Conservation (phyloP, 257 asterid species). For the Solanum dulcamara region DNA sequence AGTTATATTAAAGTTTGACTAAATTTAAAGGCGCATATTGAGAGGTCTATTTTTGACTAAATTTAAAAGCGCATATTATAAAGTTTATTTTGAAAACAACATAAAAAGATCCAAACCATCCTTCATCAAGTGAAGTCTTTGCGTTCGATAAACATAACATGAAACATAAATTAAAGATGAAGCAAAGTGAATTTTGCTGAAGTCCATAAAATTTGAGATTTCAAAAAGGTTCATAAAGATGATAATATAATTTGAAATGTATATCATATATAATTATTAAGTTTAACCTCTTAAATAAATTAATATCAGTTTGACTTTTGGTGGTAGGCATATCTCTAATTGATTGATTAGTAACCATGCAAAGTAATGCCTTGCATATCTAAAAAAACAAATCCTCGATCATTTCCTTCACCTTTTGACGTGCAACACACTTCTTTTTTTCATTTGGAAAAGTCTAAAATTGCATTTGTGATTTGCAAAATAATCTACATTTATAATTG, state of each 20-base stretch:
- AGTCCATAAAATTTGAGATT: neutral
- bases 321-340: neutral
- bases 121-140: neutral
- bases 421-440: neutral
- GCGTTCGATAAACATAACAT: neutral
- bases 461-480: neutral
- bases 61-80: neutral
- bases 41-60: no score
- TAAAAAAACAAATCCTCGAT: neutral
- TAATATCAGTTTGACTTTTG: neutral
- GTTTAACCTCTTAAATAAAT: neutral
- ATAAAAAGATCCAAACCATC: neutral
- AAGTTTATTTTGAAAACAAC: accelerated
- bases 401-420: neutral
- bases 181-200: neutral
- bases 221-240: no score
- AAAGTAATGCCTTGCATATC: neutral
- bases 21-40: neutral
- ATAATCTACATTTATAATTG: no score
- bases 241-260: neutral
- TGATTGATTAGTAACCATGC: neutral
- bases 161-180: neutral
- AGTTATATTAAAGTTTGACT: neutral
- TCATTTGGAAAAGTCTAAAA: neutral
- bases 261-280: neutral